These are phyloP conservation scores for Auriculariales sp. DNA, from an alignment of 768 basidiomycete genomes.

Conservation along the genomic window DNA sequence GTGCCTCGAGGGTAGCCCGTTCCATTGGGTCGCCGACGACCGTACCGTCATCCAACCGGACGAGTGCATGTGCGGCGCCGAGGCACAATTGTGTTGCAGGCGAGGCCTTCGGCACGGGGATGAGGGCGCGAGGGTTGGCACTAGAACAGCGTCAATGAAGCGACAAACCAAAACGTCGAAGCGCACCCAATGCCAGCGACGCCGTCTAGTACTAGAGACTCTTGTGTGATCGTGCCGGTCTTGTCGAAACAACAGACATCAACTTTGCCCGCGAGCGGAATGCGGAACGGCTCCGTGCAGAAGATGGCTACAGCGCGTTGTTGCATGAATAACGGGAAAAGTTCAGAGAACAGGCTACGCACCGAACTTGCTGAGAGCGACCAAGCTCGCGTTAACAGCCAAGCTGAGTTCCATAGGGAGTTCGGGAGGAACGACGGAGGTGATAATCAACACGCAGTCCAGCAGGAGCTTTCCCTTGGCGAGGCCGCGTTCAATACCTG, in stretches of 20 bases:
- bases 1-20: slow-evolving; percentile 81
- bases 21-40: slow-evolving; percentile 99
- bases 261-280: slow-evolving; percentile 86
- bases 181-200: slow-evolving; percentile 81
- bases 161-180: background rate
- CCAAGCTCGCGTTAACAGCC: slow-evolving; percentile 89
- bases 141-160: too few species aligned
- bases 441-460: slow-evolving; percentile 92
- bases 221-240: slow-evolving; percentile 95
- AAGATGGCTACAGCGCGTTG: slow-evolving; percentile 59
- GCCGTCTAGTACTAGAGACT: slow-evolving; percentile 87
- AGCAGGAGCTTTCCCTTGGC: slow-evolving; percentile 91
- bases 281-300: slow-evolving; percentile 98
- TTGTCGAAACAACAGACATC: slow-evolving; percentile 99
- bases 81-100: slow-evolving; percentile 76
- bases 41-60: slow-evolving; percentile 84
- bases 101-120: slow-evolving; percentile 62
- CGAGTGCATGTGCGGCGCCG: slow-evolving; percentile 89
- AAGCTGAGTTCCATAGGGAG: slow-evolving; percentile 95
- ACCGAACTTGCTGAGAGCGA: slow-evolving; percentile 89
- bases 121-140: slow-evolving; percentile 45
- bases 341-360: slow-evolving; percentile 14
- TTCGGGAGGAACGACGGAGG: slow-evolving; percentile 95
- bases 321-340: background rate
- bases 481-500: slow-evolving; percentile 84